phyloP scores from a whole-genome alignment of 257 asterid genomes.

The Knoxia roxburghii region DNA sequence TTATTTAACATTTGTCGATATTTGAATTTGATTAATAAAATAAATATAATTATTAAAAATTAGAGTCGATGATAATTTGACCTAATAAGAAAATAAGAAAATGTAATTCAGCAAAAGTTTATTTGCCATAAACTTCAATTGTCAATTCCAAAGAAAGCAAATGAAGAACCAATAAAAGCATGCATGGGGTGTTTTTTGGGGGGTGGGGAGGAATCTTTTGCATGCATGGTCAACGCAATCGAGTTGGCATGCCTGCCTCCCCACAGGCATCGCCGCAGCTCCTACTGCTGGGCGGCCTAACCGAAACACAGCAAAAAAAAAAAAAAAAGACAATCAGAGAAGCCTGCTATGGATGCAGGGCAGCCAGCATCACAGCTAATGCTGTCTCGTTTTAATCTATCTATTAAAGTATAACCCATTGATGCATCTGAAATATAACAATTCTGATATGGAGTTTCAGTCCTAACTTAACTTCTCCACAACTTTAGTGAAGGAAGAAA shows the following conservation, averaged over 20 bases:
- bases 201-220: constrained; percentile 19
- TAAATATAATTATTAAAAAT: too few species aligned
- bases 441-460: not conserved
- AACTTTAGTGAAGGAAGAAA: not conserved
- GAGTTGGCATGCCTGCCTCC: constrained; percentile 54
- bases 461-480: not conserved
- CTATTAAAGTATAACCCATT: too few species aligned
- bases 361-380: constrained; percentile 14
- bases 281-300: constrained; percentile 8
- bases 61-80: too few species aligned
- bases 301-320: not conserved
- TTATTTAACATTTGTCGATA: too few species aligned
- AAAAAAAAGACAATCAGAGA: not conserved
- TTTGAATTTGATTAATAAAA: too few species aligned
- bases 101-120: too few species aligned
- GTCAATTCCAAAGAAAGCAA: not conserved
- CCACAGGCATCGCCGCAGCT: constrained; percentile 14
- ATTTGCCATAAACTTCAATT: not conserved
- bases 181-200: too few species aligned
- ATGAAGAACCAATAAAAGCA: not conserved
- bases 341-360: not conserved
- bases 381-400: constrained; percentile 2
- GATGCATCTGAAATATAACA: too few species aligned
- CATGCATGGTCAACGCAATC: constrained; percentile 19
- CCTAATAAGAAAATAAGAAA: too few species aligned